Conservation (phyloP, 768 basidiomycete species). For the Mycena latifolia region DNA sequence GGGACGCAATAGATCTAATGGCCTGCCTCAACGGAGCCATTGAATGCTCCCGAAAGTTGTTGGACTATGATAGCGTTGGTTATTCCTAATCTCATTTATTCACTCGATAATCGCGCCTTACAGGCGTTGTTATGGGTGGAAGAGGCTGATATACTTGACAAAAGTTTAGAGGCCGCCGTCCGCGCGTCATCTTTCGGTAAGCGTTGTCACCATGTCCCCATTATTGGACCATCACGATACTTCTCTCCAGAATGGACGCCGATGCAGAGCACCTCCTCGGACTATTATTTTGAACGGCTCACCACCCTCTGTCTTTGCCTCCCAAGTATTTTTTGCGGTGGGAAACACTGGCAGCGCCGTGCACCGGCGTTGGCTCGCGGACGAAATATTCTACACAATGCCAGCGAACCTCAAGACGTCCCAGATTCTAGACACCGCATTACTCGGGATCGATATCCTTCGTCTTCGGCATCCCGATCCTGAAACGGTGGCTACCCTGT, state of each 20-base stretch:
- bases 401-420: constrained; percentile 29
- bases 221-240: too few relatives aligned
- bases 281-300: too few relatives aligned
- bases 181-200: background rate
- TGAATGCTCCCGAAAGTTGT: constrained; percentile 15
- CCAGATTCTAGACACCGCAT: constrained; percentile 10
- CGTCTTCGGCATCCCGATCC: constrained; percentile 47
- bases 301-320: too few relatives aligned
- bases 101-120: constrained; percentile 13
- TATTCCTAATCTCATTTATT: background rate
- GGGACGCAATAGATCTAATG: constrained; percentile 1
- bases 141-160: constrained; percentile 40
- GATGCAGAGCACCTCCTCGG: too few relatives aligned
- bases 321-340: too few relatives aligned
- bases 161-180: constrained; percentile 34
- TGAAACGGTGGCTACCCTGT: constrained; percentile 27
- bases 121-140: constrained; percentile 49
- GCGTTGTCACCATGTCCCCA: background rate
- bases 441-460: constrained; percentile 25
- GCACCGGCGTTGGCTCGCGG: constrained; percentile 41
- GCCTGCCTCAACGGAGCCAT: constrained; percentile 11
- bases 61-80: background rate
- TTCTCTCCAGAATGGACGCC: constrained; percentile 6
- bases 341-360: constrained; percentile 50
- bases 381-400: constrained; percentile 29